Base-by-base conservation (phyloP, 2,329 filamentous ascomycete species). In the Pestalotiopsis sp. region DNA sequence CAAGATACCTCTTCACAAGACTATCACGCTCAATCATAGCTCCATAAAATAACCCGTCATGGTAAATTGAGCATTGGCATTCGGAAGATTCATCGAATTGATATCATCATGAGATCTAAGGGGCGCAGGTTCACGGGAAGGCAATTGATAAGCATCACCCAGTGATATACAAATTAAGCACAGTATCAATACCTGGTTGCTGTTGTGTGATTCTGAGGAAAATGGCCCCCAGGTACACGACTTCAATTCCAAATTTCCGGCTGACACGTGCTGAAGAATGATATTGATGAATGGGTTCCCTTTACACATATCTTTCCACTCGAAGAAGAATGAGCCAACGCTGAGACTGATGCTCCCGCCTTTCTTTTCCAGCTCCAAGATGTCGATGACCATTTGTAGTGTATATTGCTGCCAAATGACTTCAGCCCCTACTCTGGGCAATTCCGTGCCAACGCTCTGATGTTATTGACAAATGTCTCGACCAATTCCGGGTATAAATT, bases 381-480 rank as follows among this genome's bases (percentile, higher is more conserved):
- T 52, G 45, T 2, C 4, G 14, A 52, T 52, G 45, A 9, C 45
- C 7, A 9, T 2, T 20, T 9, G 13, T 14, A 45, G 14, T 20
- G 17, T n/a, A 52, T 20, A 52, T 9, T 52, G 7, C 20, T n/a
- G n/a, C 45, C 14, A n/a, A 52, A 9, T 52, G 7, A 59, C 11
- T 23, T 36, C 31, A 14, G 11, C 12, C 31, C 59, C 20, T 62
- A 20, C 27, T 62, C 59, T 14, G 59, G 31, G 12, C 59, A 62
- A 14, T 67, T 73, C 66, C 78, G 75, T 0, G 87, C 85, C 41
- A 93, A 80, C 36, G 90, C 83, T 20, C 89, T 85, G 45, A 92
- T 83, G 73, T 96, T 95, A 78, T 94, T 91, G 68, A 95, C 81
- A 71, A 96, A 88, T 1, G 91, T 92, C 70, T 92, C 90, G 3